Base-by-base conservation (phyloP, 179 eudicot genomes). In the Beta corolliflora region DNA sequence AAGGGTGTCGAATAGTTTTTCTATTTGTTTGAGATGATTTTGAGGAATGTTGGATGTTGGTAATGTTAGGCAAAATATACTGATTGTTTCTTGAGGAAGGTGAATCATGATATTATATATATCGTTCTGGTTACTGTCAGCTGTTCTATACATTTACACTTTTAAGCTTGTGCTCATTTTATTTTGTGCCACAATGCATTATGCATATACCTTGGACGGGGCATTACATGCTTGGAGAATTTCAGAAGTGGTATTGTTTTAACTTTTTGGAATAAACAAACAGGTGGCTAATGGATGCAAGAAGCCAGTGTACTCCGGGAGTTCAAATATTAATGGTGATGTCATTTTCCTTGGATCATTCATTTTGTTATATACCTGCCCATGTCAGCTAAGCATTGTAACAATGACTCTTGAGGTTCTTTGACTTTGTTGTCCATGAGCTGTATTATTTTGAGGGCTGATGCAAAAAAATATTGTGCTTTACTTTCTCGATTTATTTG, bases 221-320 rank as follows among this genome's bases (percentile, higher is more conserved):
- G 61, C 46, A 69, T 23, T 63, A 16, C 21, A 7, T 5, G 58
- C 71, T 18, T 55, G 69, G 60, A 31, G 13, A 31, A 11, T 58
- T 29, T 66, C 4, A 50, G 48, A 7, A 18, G 11, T 18, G 41
- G 48, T 60, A 14, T 21, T 65, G 15, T 56, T 68, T 80, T 73
- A 31, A 31, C 36, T 36, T 54, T 59, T 54, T 81, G 45, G 52
- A n/a, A n/a, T 67, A 78, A 31, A 73, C 52, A 66, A 23, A 63
- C 89, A 91, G 95, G 89, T 56, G 83, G 80, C 81, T 73, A 69
- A 64, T 73, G 86, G 80, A 71, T 71, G 77, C 66, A 82, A 78
- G 80, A 75, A 66, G 78, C 75, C 77, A 36, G 73, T n/a, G 29
- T 74, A 80, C 56, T 52, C 80, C 9, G 70, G 46, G 56, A 79